Percentiles rank a stretch among this genome's conserved stretches.
Evolutionary conservation across 306 rosid species (phyloP).

Genomic region (Malus orientalis): DNA sequence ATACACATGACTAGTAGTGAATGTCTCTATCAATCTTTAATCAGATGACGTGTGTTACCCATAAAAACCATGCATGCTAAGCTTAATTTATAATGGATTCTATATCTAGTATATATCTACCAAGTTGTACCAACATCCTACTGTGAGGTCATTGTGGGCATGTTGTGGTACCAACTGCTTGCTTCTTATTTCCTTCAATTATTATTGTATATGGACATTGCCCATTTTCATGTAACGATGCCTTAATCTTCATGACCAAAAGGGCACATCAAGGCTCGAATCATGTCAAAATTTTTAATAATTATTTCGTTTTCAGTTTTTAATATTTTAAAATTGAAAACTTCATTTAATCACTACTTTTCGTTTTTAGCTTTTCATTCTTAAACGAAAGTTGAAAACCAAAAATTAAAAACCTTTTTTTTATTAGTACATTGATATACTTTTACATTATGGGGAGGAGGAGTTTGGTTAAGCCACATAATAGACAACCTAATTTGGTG

Average conservation of each 20-base stretch:
- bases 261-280: too few relatives aligned
- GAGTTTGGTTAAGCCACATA: too few relatives aligned
- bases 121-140: neutral
- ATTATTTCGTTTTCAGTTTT: rapidly evolving
- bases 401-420: too few relatives aligned
- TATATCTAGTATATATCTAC: neutral
- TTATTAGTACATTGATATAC: too few relatives aligned
- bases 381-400: neutral
- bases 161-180: neutral
- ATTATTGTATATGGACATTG: neutral
- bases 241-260: too few relatives aligned
- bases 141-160: neutral
- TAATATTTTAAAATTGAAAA: too few relatives aligned
- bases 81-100: neutral
- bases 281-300: rapidly evolving
- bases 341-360: too few relatives aligned
- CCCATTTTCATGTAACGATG: neutral
- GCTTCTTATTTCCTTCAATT: neutral
- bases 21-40: neutral
- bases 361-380: neutral
- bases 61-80: neutral
- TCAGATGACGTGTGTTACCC: neutral
- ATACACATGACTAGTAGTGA: neutral
- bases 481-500: too few relatives aligned
- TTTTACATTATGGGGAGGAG: too few relatives aligned